Evolutionary conservation across 2,329 filamentous ascomycete genomes (phyloP), one percentile per base, ranked within the genome.

Genomic region (Immersiporthe knoxdaviesiana): DNA sequence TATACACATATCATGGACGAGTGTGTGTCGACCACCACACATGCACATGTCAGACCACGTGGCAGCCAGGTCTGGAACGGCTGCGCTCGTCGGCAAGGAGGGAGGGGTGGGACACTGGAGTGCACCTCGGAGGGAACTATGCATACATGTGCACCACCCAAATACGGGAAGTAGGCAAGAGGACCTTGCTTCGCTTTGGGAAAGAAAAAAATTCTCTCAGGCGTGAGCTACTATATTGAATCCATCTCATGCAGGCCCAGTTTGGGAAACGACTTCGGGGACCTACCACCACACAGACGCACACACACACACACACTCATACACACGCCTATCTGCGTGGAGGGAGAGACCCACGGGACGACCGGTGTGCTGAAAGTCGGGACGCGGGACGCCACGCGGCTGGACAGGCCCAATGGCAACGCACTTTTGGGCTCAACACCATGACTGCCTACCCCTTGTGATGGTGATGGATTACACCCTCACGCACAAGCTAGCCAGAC

Each of bases 381-480:
- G n/a, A 62, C 59, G 59, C 37, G 18, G 59, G n/a, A 62, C 59
- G 59, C 59, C 59, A 62, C 59, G 39, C 59, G 11, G 21, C 37
- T 12, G 37, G 24, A 14, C n/a, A 62, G 18, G 59, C n/a, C 59
- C 59, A 62, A 62, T 62, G 35, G 35, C 35, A 44, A 24, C 18
- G n/a, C 59, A 18, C 37, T n/a, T 44, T 41, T 37, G 56, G 35
- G 37, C 59, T 62, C 37, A 39, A 61, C 37, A 61, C 56, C 30
- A 32, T 59, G 30, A 37, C 18, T 18, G 24, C 21, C 59, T 14
- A 21, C n/a, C 59, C 59, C n/a, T 61, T 41, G 12, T 44, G 32
- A 24, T 39, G 10, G 24, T 44, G 59, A 24, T 39, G 32, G n/a
- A 16, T 6, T 21, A 39, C 59, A 24, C 18, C n/a, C 59, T 54